phyloP scores from a whole-genome alignment of 495 filamentous ascomycete genomes.

The Corynascus novoguineensis region DNA sequence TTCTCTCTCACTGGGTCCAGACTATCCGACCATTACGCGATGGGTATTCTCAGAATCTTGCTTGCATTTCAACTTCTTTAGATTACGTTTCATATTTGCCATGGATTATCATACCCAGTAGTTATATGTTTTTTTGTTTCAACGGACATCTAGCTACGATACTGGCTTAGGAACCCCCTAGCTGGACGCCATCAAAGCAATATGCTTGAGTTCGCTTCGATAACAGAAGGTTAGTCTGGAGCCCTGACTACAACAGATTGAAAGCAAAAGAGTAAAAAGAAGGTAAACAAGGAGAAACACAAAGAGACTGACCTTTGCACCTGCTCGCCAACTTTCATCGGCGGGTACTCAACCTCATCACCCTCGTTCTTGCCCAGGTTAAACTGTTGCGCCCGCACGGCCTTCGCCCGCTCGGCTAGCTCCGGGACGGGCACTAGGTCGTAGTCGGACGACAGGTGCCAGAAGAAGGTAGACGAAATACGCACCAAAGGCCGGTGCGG shows the following conservation, averaged over 20 bases:
- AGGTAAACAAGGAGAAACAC: too few species aligned
- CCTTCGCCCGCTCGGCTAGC: slow-evolving; percentile 33
- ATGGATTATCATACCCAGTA: neutral
- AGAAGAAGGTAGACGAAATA: slow-evolving; percentile 48
- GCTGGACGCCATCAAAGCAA: slow-evolving; percentile 36
- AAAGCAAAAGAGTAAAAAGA: too few species aligned
- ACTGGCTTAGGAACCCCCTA: neutral
- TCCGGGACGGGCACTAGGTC: slow-evolving; percentile 40
- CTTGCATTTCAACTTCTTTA: too few species aligned
- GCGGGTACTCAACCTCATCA: slow-evolving; percentile 36
- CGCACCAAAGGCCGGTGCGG: slow-evolving; percentile 42
- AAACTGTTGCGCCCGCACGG: slow-evolving; percentile 37
- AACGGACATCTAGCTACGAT: neutral
- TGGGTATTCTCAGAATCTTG: too few species aligned
- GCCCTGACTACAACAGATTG: neutral
- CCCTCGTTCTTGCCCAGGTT: slow-evolving; percentile 44
- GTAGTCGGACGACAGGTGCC: slow-evolving; percentile 44
- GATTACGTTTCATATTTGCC: too few species aligned
- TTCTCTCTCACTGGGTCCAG: too few species aligned
- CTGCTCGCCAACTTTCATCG: slow-evolving; percentile 46
- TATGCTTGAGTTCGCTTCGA: slow-evolving; percentile 38
- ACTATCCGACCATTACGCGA: too few species aligned
- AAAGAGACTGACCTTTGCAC: slow-evolving; percentile 38
- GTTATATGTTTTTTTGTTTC: too few species aligned
- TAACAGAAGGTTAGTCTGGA: neutral